Conservation (phyloP, 495 filamentous ascomycete genomes). For the Aspergillus olivimuriae region DNA sequence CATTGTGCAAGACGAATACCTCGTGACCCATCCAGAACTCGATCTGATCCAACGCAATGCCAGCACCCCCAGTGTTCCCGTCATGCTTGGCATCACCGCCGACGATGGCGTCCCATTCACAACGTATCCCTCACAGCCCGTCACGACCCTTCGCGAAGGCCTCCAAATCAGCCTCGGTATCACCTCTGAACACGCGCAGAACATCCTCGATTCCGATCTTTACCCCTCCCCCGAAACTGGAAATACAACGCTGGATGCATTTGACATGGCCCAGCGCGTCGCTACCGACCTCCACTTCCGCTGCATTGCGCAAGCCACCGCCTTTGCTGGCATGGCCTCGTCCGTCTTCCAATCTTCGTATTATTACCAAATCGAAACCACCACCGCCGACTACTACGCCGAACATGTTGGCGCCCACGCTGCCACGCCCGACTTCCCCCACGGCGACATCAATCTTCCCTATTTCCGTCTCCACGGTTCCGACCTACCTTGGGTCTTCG, state of each 20-base stretch:
- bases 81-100: constrained; percentile 34
- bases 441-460: constrained; percentile 27
- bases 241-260: constrained; percentile 37
- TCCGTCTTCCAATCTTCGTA: constrained; percentile 31
- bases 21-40: constrained; percentile 32
- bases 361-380: constrained; percentile 41
- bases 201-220: constrained; percentile 31
- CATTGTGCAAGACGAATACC: constrained; percentile 39
- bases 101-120: constrained; percentile 38
- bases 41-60: constrained; percentile 23
- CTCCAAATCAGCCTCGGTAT: constrained; percentile 31
- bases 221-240: constrained; percentile 34
- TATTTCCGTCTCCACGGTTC: constrained; percentile 22
- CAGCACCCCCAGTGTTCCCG: constrained; percentile 28
- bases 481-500: constrained; percentile 25
- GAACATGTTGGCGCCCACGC: constrained; percentile 32
- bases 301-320: constrained; percentile 41
- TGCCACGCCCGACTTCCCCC: constrained; percentile 21
- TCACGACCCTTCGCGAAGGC: constrained; percentile 24
- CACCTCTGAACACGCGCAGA: constrained; percentile 23
- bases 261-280: constrained; percentile 36
- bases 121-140: constrained; percentile 26
- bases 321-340: constrained; percentile 28
- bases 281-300: constrained; percentile 39
- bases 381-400: constrained; percentile 30